Base-by-base conservation (phyloP, 1,284 basidiomycete species). In the Sanghuangporus baumii region DNA sequence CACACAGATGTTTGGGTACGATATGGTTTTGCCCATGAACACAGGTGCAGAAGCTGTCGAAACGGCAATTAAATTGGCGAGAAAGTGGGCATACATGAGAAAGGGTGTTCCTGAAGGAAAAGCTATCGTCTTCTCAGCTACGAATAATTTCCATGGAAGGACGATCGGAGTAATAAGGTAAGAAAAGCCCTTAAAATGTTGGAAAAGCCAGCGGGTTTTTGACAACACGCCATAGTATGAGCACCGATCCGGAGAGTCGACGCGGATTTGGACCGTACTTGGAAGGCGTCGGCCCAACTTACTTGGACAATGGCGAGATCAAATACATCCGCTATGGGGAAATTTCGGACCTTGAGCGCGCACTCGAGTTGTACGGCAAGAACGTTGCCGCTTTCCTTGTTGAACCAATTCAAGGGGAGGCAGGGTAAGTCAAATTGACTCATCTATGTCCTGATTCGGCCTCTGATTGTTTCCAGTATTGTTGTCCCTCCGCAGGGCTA, bases 21-120 rank as follows among this genome's bases (percentile, higher is more conserved):
- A 94, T 66, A 96, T 96, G 88, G 94, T 98, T 9, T 82, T 99
- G n/a, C 96, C 96, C 23, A 98, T 99, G 95, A 99, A 99, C 82
- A 99, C 96, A 0, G 96, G 96, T 50, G 96, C 95, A 1, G 96
- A 99, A 73, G 96, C 96, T 7, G 96, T 99, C 65, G 96, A 99
- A 79, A 97, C 95, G 0, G 79, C 81, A 18, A 70, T 91, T 67
- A 93, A 94, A 81, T 81, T 97, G 23, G 87, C 94, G 0, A 79
- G 94, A 68, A 96, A 96, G 78, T 97, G 95, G 94, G 94, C 86
- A 63, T 96, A 96, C 76, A 80, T 82, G 79, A 86, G 87, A 78
- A 98, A 95, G 80, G 88, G 86, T 56, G 89, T 95, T 47, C 80
- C 86, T 37, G 87, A 89, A 62, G 93, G 91, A 65, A 84, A 91